Evolutionary conservation across 257 asterid genomes (phyloP).

Genomic region (Dorcoceras hygrometricum): DNA sequence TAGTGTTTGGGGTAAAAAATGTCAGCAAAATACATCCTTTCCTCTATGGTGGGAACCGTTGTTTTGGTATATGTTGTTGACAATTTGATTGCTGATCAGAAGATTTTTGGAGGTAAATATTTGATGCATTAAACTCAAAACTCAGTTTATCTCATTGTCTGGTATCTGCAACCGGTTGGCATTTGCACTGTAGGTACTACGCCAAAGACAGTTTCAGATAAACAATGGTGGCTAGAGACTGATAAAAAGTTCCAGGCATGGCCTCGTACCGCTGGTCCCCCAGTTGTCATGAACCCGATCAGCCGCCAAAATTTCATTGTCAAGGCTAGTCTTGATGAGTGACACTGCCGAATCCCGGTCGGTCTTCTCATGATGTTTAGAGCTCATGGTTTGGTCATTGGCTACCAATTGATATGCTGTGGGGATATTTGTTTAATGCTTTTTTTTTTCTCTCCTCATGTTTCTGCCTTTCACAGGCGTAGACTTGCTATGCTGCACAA

Average conservation of each 20-base stretch:
- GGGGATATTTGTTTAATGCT: not conserved
- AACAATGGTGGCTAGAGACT: slow-evolving; percentile 51
- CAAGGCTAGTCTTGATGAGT: slow-evolving; percentile 33
- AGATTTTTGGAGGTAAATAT: not conserved
- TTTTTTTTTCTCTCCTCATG: too few relatives aligned
- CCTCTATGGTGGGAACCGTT: slow-evolving; percentile 33
- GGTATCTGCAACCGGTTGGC: slow-evolving; percentile 10
- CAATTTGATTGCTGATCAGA: not conserved
- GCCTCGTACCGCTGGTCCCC: slow-evolving; percentile 62
- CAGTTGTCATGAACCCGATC: slow-evolving; percentile 56
- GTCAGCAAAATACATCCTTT: slow-evolving; percentile 32
- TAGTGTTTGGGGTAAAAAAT: slow-evolving; percentile 27
- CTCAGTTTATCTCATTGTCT: not conserved
- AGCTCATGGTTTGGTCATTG: not conserved
- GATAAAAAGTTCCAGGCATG: slow-evolving; percentile 44
- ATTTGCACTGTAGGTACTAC: slow-evolving; percentile 41
- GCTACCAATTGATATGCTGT: not conserved
- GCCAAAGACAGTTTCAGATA: slow-evolving; percentile 40
- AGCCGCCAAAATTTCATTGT: slow-evolving; percentile 55
- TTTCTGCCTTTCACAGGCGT: not conserved
- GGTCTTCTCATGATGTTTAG: not conserved
- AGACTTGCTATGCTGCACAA: not conserved
- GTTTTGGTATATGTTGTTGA: slow-evolving; percentile 36
- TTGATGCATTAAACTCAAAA: not conserved
- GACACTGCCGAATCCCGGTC: too few relatives aligned